Conservation (phyloP, 768 basidiomycete genomes). For the Suillus tomentosus region DNA sequence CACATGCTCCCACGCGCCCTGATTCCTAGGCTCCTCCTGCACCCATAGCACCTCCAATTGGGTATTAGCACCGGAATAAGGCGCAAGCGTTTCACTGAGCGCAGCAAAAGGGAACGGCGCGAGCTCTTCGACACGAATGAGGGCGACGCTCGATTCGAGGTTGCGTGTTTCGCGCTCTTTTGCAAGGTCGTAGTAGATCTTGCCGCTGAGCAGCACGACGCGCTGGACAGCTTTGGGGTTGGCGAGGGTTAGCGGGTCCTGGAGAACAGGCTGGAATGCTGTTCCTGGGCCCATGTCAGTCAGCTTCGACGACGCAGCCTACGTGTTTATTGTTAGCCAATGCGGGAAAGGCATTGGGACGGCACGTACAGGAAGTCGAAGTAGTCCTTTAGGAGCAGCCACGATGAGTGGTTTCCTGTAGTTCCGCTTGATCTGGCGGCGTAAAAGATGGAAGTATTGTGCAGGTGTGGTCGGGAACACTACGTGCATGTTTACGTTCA, state of each 20-base stretch:
- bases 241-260: slow-evolving; percentile 42
- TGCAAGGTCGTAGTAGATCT: slow-evolving; percentile 85
- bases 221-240: slow-evolving; percentile 46
- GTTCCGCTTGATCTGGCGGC: slow-evolving; percentile 82
- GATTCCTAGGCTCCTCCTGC: slow-evolving; percentile 89
- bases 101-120: slow-evolving; percentile 81
- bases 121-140: slow-evolving; percentile 84
- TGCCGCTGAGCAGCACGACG: slow-evolving; percentile 78
- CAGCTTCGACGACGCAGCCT: slow-evolving; percentile 77
- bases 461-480: slow-evolving; percentile 87
- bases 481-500: slow-evolving; percentile 82
- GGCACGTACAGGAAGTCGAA: slow-evolving; percentile 68
- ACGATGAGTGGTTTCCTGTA: slow-evolving; percentile 87
- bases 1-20: slow-evolving; percentile 79
- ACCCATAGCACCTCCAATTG: slow-evolving; percentile 53
- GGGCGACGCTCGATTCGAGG: slow-evolving; percentile 54
- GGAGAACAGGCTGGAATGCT: slow-evolving; percentile 67
- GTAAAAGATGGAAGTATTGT: slow-evolving; percentile 91
- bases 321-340: not conserved
- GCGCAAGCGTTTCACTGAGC: slow-evolving; percentile 46
- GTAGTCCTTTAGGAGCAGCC: slow-evolving; percentile 80
- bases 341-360: not conserved
- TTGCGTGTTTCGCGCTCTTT: slow-evolving; percentile 60
- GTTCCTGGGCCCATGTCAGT: slow-evolving; percentile 60
- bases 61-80: slow-evolving; percentile 49